These are phyloP conservation scores for Trichoderma atrobrunneum DNA, from an alignment of 2,329 filamentous ascomycete genomes.

Conservation along the genomic window DNA sequence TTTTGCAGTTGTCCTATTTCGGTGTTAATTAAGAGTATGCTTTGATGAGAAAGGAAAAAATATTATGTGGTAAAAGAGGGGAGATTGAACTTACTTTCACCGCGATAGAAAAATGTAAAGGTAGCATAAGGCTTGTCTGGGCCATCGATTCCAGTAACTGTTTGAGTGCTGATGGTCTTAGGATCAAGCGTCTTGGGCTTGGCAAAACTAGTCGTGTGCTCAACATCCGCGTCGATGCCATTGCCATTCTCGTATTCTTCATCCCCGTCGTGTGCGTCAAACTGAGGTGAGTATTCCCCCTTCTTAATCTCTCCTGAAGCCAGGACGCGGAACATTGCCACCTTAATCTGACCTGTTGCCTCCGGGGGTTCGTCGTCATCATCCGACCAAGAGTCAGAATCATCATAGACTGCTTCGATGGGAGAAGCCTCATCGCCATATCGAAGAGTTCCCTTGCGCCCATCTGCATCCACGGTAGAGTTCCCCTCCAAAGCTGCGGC, in stretches of 20 bases:
- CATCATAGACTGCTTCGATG: slow-evolving; percentile 64
- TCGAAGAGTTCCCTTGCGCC: slow-evolving; percentile 60
- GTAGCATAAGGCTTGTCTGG: slow-evolving; percentile 94
- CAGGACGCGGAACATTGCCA: slow-evolving; percentile 90
- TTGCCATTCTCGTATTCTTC: slow-evolving; percentile 60
- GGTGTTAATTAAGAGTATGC: too few relatives aligned
- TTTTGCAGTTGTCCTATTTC: slow-evolving; percentile 83
- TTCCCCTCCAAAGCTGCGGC: slow-evolving; percentile 45
- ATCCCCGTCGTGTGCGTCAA: slow-evolving; percentile 93
- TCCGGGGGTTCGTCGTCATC: slow-evolving; percentile 88
- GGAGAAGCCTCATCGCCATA: slow-evolving; percentile 78
- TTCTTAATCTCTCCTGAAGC: slow-evolving; percentile 97
- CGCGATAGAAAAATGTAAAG: slow-evolving; percentile 97
- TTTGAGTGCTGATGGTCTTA: slow-evolving; percentile 97
- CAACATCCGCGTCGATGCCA: slow-evolving; percentile 75
- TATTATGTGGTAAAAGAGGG: too few relatives aligned
- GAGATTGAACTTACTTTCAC: slow-evolving; percentile 69
- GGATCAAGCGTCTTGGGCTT: slow-evolving; percentile 95
- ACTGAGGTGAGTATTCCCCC: slow-evolving; percentile 96
- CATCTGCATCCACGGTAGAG: slow-evolving; percentile 35
- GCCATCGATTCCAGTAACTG: slow-evolving; percentile 95
- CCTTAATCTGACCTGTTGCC: slow-evolving; percentile 95
- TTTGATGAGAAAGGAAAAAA: too few relatives aligned
- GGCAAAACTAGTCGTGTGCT: slow-evolving; percentile 96
- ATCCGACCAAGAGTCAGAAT: slow-evolving; percentile 73